A percentile compares a stretch with the other conserved stretches of the same genome.
Evolutionary conservation across 78 protist species (phyloP).

Genomic region (Mastigamoeba balamuthi): DNA sequence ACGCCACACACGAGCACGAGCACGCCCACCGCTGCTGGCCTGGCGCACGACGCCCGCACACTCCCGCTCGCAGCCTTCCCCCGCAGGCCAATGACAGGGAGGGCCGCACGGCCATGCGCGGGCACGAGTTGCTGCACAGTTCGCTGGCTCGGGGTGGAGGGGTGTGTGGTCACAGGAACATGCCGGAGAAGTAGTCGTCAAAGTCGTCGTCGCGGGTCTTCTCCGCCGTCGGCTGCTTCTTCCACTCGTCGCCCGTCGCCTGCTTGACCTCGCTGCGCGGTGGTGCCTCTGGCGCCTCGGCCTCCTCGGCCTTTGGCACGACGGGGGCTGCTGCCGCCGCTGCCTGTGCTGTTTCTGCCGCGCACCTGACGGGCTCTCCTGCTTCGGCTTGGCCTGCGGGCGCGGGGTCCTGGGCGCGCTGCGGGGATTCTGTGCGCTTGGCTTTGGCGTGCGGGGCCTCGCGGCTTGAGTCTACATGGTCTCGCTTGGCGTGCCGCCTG

Average conservation of each 20-base stretch:
- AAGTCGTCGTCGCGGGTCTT: not conserved
- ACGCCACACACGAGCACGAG: too few relatives aligned
- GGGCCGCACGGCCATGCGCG: too few relatives aligned
- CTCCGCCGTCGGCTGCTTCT: not conserved
- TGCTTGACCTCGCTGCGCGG: not conserved
- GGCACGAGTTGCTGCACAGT: too few relatives aligned
- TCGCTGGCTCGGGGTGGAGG: too few relatives aligned
- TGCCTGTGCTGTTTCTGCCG: not conserved
- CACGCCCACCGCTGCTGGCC: too few relatives aligned
- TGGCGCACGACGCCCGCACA: too few relatives aligned
- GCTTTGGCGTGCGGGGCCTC: not conserved
- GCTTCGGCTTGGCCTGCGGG: too few relatives aligned
- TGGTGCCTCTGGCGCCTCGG: not conserved
- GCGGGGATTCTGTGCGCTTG: not conserved
- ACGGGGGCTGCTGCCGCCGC: not conserved
- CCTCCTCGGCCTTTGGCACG: not conserved
- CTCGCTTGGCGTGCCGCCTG: not conserved
- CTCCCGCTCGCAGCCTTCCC: too few relatives aligned
- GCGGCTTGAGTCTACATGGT: not conserved
- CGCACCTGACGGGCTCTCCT: not conserved
- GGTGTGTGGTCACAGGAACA: not conserved
- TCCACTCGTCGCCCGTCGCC: not conserved
- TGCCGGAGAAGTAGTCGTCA: not conserved
- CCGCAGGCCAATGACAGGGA: too few relatives aligned
- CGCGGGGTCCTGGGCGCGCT: not conserved